A percentile compares a stretch with the other conserved stretches of the same genome.
phyloP scores from a whole-genome alignment of 805 yeast genomes.

The Priceomyces haplophilus region DNA sequence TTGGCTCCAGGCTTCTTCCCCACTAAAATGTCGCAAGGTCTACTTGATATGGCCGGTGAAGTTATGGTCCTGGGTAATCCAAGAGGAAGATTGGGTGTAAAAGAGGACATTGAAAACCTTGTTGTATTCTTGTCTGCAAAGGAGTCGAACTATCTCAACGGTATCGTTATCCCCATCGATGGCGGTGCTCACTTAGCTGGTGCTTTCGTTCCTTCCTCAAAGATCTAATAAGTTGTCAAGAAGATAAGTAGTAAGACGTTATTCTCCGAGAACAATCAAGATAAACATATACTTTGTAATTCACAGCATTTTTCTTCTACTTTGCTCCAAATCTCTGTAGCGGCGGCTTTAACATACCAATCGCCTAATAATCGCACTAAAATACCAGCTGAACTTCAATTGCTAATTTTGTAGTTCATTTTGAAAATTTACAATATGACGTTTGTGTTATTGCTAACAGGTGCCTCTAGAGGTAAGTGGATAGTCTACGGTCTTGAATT shows the following conservation, averaged over 20 bases:
- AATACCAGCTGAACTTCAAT: too few relatives aligned
- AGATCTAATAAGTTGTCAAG: slow-evolving; percentile 6
- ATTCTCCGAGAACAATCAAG: too few relatives aligned
- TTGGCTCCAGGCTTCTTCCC: slow-evolving; percentile 80
- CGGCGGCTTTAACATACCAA: too few relatives aligned
- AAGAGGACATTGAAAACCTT: slow-evolving; percentile 56
- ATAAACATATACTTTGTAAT: too few relatives aligned
- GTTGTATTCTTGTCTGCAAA: slow-evolving; percentile 53
- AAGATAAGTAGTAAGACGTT: neutral
- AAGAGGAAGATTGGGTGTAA: slow-evolving; percentile 57
- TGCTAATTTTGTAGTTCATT: too few relatives aligned
- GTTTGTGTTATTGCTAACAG: slow-evolving; percentile 48
- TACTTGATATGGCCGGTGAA: slow-evolving; percentile 51
- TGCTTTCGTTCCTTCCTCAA: slow-evolving; percentile 6
- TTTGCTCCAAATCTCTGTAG: too few relatives aligned
- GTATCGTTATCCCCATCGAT: slow-evolving; percentile 64
- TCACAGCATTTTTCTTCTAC: too few relatives aligned
- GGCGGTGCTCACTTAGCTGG: slow-evolving; percentile 58
- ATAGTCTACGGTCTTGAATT: neutral
- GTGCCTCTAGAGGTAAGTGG: slow-evolving; percentile 56
- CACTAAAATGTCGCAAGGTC: slow-evolving; percentile 68
- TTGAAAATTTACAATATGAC: too few relatives aligned
- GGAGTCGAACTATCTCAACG: slow-evolving; percentile 62
- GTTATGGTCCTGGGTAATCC: slow-evolving; percentile 52
- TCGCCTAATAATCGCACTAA: too few relatives aligned